Conservation (phyloP, 495 filamentous ascomycete genomes). For the Articulospora tetracladia region DNA sequence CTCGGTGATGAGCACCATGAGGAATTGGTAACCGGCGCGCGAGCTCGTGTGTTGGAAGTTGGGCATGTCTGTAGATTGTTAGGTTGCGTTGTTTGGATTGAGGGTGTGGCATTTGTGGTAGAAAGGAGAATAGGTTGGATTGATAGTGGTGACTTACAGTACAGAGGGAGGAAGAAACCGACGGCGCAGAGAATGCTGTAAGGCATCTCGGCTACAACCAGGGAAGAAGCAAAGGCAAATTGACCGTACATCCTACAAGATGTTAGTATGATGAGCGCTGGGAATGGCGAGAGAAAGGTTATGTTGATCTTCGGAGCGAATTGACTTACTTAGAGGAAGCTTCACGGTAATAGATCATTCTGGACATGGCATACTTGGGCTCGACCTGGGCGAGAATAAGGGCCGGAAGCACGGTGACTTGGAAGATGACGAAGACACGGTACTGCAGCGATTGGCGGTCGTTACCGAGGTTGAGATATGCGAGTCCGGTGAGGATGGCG, state of each 20-base stretch:
- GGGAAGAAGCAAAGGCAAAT: constrained; percentile 60
- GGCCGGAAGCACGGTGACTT: constrained; percentile 54
- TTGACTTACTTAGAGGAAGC: constrained; percentile 49
- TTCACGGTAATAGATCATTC: constrained; percentile 69
- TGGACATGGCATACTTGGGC: constrained; percentile 60
- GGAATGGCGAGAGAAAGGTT: too few relatives aligned
- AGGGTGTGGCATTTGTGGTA: too few relatives aligned
- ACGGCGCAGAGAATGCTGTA: constrained; percentile 58
- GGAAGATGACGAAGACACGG: constrained; percentile 74
- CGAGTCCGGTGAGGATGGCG: constrained; percentile 68
- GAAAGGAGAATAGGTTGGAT: too few relatives aligned
- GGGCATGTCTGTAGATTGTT: constrained; percentile 12
- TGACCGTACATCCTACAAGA: constrained; percentile 51
- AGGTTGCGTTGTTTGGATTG: not conserved
- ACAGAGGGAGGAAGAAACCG: constrained; percentile 23
- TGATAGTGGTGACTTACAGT: constrained; percentile 3
- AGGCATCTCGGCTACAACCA: constrained; percentile 66
- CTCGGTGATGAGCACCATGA: constrained; percentile 67
- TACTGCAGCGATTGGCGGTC: constrained; percentile 70
- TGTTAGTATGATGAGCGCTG: too few relatives aligned
- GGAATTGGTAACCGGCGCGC: constrained; percentile 76
- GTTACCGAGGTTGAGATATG: constrained; percentile 73
- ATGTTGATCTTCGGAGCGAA: too few relatives aligned
- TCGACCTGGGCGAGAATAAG: constrained; percentile 44
- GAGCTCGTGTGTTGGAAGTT: constrained; percentile 32